Evolutionary conservation across 2,329 filamentous ascomycete species (phyloP), one percentile per base, ranked within the genome.

Genomic region (Paradendryphiella salina): DNA sequence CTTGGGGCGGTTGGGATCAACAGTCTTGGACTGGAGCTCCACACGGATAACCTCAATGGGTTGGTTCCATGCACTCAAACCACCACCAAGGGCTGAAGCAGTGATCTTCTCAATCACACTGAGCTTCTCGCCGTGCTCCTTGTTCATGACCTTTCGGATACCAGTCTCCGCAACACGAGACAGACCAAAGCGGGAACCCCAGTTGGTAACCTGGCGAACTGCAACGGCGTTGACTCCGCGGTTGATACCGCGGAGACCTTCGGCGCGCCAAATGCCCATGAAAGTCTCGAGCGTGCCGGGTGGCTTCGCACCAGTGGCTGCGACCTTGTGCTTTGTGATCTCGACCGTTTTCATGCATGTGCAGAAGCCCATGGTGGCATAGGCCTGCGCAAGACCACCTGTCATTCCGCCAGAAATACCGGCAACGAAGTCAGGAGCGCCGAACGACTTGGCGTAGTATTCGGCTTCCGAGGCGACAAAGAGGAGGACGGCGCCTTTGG

Each of bases 291-390:
- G 95, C 62, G 94, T 97, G 69, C 90, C 86, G n/a, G 85, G 89
- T 18, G 90, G 89, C 79, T 90, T 90, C 62, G 87, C 85, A 65
- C 94, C 94, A 35, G 85, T 63, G 28, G 90, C 87, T 11, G 90
- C 91, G 71, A 94, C 81, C 84, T 97, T 97, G 82, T 94, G 88
- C 80, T 96, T 95, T 72, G 94, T 99, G 78, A 99, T 99, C 78
- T 99, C 94, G 63, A 97, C 94, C 59, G 94, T 99, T 86, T 99
- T 99, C 94, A 99, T 99, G 85, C 94, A 99, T 56, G 94, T 99
- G 80, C 94, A 99, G 86, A 99, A 99, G 65, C 94, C 94, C 93
- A 99, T 99, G 75, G 94, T 99, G 62, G 94, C 94, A 76, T 99
- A 99, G 54, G 94, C 94, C 80, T 99, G 94, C 38, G 93, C 94